Conservation (phyloP, 805 yeast species). For the Suhomyces emberorum region DNA sequence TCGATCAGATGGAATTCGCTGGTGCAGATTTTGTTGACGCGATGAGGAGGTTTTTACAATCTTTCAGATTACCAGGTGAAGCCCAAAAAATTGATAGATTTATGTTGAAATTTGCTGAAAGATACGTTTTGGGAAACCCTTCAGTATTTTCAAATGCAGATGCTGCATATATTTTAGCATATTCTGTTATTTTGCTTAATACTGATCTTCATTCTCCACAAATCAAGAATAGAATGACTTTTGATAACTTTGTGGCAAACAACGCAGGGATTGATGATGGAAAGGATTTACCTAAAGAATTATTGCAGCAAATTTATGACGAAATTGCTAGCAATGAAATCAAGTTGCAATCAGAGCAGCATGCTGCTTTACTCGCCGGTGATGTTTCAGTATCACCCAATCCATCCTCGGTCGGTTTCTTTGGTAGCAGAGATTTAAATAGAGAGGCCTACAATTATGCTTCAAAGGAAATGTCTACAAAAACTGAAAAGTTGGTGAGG, state of each 20-base stretch:
- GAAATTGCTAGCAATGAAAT: constrained; percentile 86
- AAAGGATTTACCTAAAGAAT: constrained; percentile 72
- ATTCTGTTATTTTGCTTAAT: constrained; percentile 87
- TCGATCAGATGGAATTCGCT: constrained; percentile 78
- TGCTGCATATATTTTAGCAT: constrained; percentile 87
- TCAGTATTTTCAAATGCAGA: constrained; percentile 87
- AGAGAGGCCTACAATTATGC: constrained; percentile 90
- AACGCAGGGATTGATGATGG: constrained; percentile 93
- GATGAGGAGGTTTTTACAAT: constrained; percentile 76
- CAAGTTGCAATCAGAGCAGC: constrained; percentile 89
- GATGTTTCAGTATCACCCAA: constrained; percentile 36
- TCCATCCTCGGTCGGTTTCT: constrained; percentile 46
- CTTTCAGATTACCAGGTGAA: constrained; percentile 94
- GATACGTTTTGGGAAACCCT: constrained; percentile 87
- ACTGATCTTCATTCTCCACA: constrained; percentile 92
- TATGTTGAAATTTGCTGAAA: constrained; percentile 95
- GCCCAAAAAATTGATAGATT: constrained; percentile 96
- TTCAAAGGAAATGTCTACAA: constrained; percentile 84
- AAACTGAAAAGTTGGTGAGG: constrained; percentile 81
- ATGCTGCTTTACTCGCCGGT: constrained; percentile 79
- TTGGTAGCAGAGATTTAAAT: constrained; percentile 64
- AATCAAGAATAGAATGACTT: constrained; percentile 81
- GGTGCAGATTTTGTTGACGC: constrained; percentile 76
- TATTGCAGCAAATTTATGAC: constrained; percentile 62
- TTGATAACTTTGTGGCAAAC: constrained; percentile 81